Conservation (phyloP, 2,329 filamentous ascomycete species). For the Dactylonectria estremocensis region DNA sequence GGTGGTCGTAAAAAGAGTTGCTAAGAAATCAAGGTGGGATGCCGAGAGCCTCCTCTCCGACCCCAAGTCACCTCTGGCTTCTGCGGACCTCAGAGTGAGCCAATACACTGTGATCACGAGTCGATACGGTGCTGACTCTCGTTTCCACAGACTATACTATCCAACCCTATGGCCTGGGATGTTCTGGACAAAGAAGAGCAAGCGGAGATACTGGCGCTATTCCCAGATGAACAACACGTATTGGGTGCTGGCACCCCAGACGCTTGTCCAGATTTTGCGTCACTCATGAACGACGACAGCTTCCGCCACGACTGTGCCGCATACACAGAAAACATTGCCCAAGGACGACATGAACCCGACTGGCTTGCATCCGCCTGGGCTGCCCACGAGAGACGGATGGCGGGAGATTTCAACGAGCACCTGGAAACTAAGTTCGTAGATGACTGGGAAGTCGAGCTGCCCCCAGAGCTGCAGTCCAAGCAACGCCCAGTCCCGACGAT, state of each 20-base stretch:
- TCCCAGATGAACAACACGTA: conserved; percentile 58
- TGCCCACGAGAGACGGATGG: conserved; percentile 64
- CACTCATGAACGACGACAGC: conserved; percentile 62
- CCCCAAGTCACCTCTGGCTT: conserved; percentile 57
- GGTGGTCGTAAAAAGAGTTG: conserved; percentile 40
- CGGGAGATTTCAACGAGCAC: conserved; percentile 66
- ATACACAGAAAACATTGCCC: conserved; percentile 62
- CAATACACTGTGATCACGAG: neutral
- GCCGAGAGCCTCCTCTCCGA: conserved; percentile 55
- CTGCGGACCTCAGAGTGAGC: conserved; percentile 56
- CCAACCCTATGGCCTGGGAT: conserved; percentile 58
- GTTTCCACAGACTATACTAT: conserved; percentile 53
- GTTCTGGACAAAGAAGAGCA: conserved; percentile 53
- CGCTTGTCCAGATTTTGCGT: conserved; percentile 59
- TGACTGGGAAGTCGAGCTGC: conserved; percentile 64
- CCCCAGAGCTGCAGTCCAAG: conserved; percentile 50
- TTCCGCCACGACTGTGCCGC: conserved; percentile 64
- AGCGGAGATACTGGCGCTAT: conserved; percentile 55
- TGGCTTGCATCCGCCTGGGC: conserved; percentile 69
- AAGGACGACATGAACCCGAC: conserved; percentile 66
- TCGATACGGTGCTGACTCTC: neutral
- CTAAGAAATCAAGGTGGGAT: conserved; percentile 55
- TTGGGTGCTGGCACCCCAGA: conserved; percentile 52
- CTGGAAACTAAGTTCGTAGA: conserved; percentile 61
- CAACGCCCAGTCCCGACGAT: neutral